Percentiles rank a stretch among this genome's conserved stretches.
Evolutionary conservation across 2,329 filamentous ascomycete species (phyloP).

Genomic region (Talaromyces atroroseus): DNA sequence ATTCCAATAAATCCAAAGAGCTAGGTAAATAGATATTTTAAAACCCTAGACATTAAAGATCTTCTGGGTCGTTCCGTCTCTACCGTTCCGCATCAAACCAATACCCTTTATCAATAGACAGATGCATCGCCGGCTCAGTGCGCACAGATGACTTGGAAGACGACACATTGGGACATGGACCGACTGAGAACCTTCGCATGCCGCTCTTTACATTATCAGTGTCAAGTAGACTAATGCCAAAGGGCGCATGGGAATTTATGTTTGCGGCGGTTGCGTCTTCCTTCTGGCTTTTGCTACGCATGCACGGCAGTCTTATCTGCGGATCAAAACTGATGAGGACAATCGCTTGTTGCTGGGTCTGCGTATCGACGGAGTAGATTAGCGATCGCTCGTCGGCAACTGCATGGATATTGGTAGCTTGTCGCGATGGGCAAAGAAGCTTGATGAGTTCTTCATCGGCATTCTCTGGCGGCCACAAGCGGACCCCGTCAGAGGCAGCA

Average conservation of each 20-base stretch:
- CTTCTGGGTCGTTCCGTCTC: too few species aligned
- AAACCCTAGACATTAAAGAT: too few species aligned
- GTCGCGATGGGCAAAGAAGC: slow-evolving; percentile 34
- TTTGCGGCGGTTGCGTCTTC: neutral
- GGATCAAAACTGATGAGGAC: slow-evolving; percentile 39
- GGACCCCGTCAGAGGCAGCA: slow-evolving; percentile 29
- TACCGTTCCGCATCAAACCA: slow-evolving; percentile 10
- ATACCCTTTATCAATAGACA: slow-evolving; percentile 12
- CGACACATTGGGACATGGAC: neutral
- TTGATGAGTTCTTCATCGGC: slow-evolving; percentile 33
- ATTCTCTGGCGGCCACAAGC: slow-evolving; percentile 39
- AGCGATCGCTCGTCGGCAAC: slow-evolving; percentile 36
- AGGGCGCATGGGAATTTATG: neutral
- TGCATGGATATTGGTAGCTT: slow-evolving; percentile 29
- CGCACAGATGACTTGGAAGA: slow-evolving; percentile 2
- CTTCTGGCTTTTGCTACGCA: slow-evolving; percentile 13
- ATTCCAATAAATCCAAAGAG: too few species aligned
- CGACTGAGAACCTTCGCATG: neutral
- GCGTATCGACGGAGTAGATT: slow-evolving; percentile 33
- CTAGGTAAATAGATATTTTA: too few species aligned
- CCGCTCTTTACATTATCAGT: neutral
- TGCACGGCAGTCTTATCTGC: slow-evolving; percentile 24
- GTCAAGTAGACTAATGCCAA: neutral
- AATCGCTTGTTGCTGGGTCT: slow-evolving; percentile 23
- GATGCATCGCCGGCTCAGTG: slow-evolving; percentile 12